Evolutionary conservation across 805 yeast genomes (phyloP), one percentile per base, ranked within the genome.

Genomic region (Wickerhamomyces pijperi): DNA sequence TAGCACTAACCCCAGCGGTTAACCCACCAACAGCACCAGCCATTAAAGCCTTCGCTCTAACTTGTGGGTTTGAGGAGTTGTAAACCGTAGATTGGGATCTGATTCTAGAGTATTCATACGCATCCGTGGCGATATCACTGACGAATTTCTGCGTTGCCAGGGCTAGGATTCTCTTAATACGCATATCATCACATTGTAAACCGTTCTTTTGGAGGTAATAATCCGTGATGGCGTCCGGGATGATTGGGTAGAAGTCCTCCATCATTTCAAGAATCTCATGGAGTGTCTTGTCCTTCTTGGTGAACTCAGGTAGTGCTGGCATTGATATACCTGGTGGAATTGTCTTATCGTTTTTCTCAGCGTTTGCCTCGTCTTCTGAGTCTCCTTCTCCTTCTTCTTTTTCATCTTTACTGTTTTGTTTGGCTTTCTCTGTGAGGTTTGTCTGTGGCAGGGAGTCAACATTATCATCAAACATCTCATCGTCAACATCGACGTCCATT

Each of bases 191-290:
- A 20, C 92, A 76, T 42, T 79, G 81, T 50, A 92, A 78, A 32
- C 97, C 97, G 45, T 86, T 81, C 52, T 81, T 80, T 19, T 85
- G 75, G 38, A 90, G 62, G 52, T 90, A 92, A 56, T 87, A 92
- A 54, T 90, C 97, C 0, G 95, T 83, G 11, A 92, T 97, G 0
- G 94, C 88, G 56, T 92, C 97, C 0, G 98, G 98, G 32, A 92
- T 92, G 28, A 90, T 80, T 2, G 98, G 98, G 3, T 95, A 85
- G 56, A 80, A 86, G 42, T 87, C 96, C 47, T 86, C 95, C 90
- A 92, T 81, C 68, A 87, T 67, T 28, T 80, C 82, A 21, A 92
- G 65, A 28, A 92, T 78, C 49, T 92, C 97, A 49, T 80, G 76
- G 39, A 92, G 63, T 0, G 92, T 78, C 51, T 82, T 83, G 53